Percentiles rank a stretch among this genome's conserved stretches.
These are phyloP conservation scores for Eucalyptus grandis DNA, from an alignment of 345 rosid genomes.

Conservation along the genomic window DNA sequence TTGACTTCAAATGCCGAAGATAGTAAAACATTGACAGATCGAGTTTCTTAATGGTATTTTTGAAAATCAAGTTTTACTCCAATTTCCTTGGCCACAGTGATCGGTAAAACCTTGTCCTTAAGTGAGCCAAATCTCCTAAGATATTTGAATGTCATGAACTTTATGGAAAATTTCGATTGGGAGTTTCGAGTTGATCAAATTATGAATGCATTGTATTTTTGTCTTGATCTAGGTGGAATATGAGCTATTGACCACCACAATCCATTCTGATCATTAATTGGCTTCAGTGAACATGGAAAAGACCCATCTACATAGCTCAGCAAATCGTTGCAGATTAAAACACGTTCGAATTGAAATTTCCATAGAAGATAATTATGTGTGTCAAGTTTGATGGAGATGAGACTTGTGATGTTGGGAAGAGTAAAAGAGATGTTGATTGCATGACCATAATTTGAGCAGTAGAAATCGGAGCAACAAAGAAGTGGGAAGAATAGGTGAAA, in stretches of 20 bases:
- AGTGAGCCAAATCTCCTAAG: background rate
- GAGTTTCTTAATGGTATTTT: background rate
- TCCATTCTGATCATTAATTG: background rate
- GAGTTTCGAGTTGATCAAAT: background rate
- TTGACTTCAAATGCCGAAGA: background rate
- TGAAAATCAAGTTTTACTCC: background rate
- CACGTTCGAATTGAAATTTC: too few species aligned
- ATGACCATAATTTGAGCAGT: background rate
- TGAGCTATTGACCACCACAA: background rate
- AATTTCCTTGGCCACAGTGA: background rate
- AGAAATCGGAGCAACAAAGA: background rate
- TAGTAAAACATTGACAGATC: background rate
- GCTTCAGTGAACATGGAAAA: background rate
- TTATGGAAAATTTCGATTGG: background rate
- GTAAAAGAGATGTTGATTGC: background rate
- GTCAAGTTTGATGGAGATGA: background rate
- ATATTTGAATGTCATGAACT: background rate
- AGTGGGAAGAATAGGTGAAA: background rate
- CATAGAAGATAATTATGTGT: background rate
- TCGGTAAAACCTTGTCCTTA: background rate
- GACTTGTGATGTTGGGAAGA: background rate
- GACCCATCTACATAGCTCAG: background rate
- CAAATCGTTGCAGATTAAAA: background rate
- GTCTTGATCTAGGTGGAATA: too few species aligned
- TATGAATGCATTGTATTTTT: too few species aligned